Evolutionary conservation across 805 yeast genomes (phyloP), one percentile per base, ranked within the genome.

Genomic region (Saccharomycopsis sp.): DNA sequence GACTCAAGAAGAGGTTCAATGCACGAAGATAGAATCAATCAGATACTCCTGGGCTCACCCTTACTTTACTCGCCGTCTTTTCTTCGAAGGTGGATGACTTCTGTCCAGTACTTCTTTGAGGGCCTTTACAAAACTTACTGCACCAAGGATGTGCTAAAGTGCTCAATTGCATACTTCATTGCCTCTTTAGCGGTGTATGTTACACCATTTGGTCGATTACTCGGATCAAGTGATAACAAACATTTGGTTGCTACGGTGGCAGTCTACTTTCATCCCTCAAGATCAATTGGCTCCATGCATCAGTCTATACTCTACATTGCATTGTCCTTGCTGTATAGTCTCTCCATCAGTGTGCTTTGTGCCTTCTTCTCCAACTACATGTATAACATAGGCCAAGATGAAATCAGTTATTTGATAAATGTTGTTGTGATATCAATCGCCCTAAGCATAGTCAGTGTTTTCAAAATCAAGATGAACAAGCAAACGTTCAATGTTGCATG

Each of bases 171-270:
- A 1, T 85, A 85, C 53, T 61, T 79, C 7, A 44, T 83, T 1
- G 89, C 87, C 1, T 79, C 94, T 0, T 53, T 81, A 42, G 83
- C 78, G 1, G 92, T 84, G 13, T 82, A 79, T 56, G 68, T 67
- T 50, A 53, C 67, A 1, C 61, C 70, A 1, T 60, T 77, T 34
- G 67, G 77, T 8, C 51, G 57, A 13, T 45, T 75, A 2, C 54
- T 82, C 32, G 94, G 94, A 0, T 55, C 60, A 26, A 68, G 82
- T 19, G 88, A 81, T 58, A 75, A 81, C 8, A 84, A 84, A 55
- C 95, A 84, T 62, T 70, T 82, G 48, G 77, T 80, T 2, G 86
- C 94, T 29, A 85, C 94, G 0, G 80, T 80, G 7, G 80, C 84
- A 1, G 92, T 84, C 2, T 85, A 85, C 57, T 84, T 85, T 63